Conservation (phyloP, 805 yeast genomes). For the Ogataea degrootiae region DNA sequence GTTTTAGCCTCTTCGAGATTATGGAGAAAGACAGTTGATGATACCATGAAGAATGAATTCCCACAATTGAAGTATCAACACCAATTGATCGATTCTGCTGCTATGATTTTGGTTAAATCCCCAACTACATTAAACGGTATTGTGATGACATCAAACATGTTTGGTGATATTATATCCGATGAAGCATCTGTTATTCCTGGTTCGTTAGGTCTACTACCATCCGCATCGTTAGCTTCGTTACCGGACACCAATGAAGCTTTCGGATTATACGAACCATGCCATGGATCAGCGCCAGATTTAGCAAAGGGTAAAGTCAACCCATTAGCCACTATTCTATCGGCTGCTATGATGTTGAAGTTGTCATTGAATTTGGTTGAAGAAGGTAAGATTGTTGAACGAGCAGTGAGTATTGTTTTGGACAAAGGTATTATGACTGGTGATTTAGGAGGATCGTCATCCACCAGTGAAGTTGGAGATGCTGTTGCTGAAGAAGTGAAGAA, state of each 20-base stretch:
- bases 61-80: slow-evolving; percentile 85
- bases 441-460: slow-evolving; percentile 76
- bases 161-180: slow-evolving; percentile 96
- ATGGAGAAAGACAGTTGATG: slow-evolving; percentile 92
- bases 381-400: slow-evolving; percentile 84
- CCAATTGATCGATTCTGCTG: slow-evolving; percentile 97
- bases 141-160: slow-evolving; percentile 91
- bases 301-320: slow-evolving; percentile 88
- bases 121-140: slow-evolving; percentile 93
- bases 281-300: slow-evolving; percentile 97
- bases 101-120: slow-evolving; percentile 90
- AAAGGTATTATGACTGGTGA: slow-evolving; percentile 87
- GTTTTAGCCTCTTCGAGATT: slow-evolving; percentile 93
- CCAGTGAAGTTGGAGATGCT: slow-evolving; percentile 93
- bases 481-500: slow-evolving; percentile 65
- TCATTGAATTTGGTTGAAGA: slow-evolving; percentile 79
- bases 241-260: slow-evolving; percentile 94
- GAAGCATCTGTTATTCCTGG: slow-evolving; percentile 99
- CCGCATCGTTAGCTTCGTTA: slow-evolving; percentile 94
- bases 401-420: slow-evolving; percentile 80
- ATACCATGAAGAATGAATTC: slow-evolving; percentile 80
- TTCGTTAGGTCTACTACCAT: slow-evolving; percentile 90
- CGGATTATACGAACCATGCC: slow-evolving; percentile 97
- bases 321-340: slow-evolving; percentile 89
- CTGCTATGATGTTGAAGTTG: slow-evolving; percentile 94